Evolutionary conservation across 83 land plant species (phyloP).

Genomic region (Diphasiastrum complanatum): DNA sequence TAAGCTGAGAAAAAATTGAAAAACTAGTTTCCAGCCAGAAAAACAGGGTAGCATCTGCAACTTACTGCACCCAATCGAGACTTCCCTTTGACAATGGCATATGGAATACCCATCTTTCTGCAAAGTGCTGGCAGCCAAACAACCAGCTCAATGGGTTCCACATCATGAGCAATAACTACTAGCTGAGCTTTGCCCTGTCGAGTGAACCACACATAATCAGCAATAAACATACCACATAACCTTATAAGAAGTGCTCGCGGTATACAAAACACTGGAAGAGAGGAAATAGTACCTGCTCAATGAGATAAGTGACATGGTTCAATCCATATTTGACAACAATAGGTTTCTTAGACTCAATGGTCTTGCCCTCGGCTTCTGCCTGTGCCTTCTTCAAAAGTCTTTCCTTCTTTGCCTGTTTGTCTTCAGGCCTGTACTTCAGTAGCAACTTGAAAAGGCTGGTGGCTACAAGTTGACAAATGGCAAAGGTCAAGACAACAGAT

Average conservation of each 20-base stretch:
- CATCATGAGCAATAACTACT: slow-evolving; percentile 79
- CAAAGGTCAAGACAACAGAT: not conserved
- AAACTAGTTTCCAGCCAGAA: no score
- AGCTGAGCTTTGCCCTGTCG: slow-evolving; percentile 69
- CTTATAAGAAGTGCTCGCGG: no score
- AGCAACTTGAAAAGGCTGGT: slow-evolving; percentile 66
- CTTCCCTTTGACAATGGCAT: slow-evolving; percentile 70
- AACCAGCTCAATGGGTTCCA: slow-evolving; percentile 76
- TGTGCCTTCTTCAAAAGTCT: slow-evolving; percentile 67
- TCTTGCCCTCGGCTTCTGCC: slow-evolving; percentile 59
- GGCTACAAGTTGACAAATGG: slow-evolving; percentile 29
- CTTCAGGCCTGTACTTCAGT: slow-evolving; percentile 71
- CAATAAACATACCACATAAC: no score
- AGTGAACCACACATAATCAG: no score
- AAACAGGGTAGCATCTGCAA: no score
- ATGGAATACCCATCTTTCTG: slow-evolving; percentile 72
- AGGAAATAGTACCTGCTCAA: slow-evolving; percentile 75
- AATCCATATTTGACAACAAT: slow-evolving; percentile 70
- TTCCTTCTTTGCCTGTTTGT: slow-evolving; percentile 65
- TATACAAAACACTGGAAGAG: no score
- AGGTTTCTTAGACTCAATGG: slow-evolving; percentile 59
- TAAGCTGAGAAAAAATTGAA: not conserved
- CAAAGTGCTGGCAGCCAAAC: slow-evolving; percentile 82
- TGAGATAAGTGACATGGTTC: slow-evolving; percentile 65
- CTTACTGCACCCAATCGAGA: slow-evolving; percentile 43